Evolutionary conservation across 345 rosid genomes (phyloP).

Genomic region (Lagerstroemia speciosa): DNA sequence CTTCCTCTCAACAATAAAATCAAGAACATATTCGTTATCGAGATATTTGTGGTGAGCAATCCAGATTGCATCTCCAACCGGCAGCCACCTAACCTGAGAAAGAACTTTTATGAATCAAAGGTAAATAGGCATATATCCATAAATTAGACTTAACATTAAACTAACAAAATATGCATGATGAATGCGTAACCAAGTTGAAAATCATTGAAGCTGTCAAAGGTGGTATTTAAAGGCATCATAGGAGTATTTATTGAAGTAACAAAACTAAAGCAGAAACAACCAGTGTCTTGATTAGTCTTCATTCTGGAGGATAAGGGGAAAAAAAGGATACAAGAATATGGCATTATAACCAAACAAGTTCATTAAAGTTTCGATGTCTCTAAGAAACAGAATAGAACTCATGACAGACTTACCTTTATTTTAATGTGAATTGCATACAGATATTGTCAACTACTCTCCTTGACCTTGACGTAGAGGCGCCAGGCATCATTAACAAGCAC

Average conservation of each 20-base stretch:
- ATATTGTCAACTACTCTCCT: constrained; percentile 55
- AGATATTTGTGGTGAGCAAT: constrained; percentile 68
- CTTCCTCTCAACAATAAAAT: constrained; percentile 93
- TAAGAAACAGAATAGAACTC: not conserved
- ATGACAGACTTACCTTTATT: constrained; percentile 44
- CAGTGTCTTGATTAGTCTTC: too few species aligned
- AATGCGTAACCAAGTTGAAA: too few species aligned
- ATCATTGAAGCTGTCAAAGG: not conserved
- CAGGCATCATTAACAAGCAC: not conserved
- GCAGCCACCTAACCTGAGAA: constrained; percentile 70
- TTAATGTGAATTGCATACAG: constrained; percentile 56
- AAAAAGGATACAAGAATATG: not conserved
- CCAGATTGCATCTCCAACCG: constrained; percentile 92
- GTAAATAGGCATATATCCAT: not conserved
- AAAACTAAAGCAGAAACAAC: not conserved
- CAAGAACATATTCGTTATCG: constrained; percentile 66
- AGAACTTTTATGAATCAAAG: not conserved
- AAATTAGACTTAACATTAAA: not conserved
- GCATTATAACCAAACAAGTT: not conserved
- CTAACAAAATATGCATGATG: too few species aligned
- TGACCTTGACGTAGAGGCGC: constrained; percentile 48
- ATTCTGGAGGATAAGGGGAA: not conserved
- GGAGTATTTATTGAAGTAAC: not conserved
- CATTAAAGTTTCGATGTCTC: not conserved
- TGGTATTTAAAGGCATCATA: not conserved